Base-by-base conservation (phyloP, 1,139 yeast species). In the Hyphopichia wangnamkhiaoensis region DNA sequence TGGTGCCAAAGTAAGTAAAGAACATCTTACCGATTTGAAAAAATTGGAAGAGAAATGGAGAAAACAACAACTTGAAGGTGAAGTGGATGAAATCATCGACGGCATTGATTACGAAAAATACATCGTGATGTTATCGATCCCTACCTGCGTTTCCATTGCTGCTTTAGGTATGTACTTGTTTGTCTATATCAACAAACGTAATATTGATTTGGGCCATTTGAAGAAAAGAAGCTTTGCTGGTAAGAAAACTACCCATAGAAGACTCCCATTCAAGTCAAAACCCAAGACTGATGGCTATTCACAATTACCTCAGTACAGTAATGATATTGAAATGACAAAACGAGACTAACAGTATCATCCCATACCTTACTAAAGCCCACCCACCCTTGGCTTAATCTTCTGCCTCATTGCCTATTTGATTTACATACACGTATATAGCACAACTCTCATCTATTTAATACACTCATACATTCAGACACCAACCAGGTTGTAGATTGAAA, bases 31-130 rank as follows among this genome's bases (percentile, higher is more conserved):
- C 38, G 82, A 79, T 53, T 68, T 79, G 58, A 75, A 73, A 38
- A 58, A 55, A 37, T 55, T 65, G 41, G 74, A 71, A 29, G 68
- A 67, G 40, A 69, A 61, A 43, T 60, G 58, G 41, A 59, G 56
- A 31, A 50, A 55, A 38, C 49, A 66, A 38, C 59, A 58, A 30
- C 53, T 63, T 37, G 71, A 74, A 45, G 78, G 76, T 47, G 80
- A 77, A 39, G 57, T 71, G 14, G 30, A 29, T 10, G 38, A 31
- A 17, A 34, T 37, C 21, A 87, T 82, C 36, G 80, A 82, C 38
- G 75, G 75, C 1, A 65, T 76, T 42, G 82, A 80, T 47, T 79
- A 80, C 45, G 85, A 83, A 54, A 84, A 83, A 53, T 84, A 85
- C 53, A 71, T 82, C 48, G 76, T 80, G 34, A 68, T 86, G 52